Conservation (phyloP, 805 yeast genomes). For the Phaffomyces opuntiae region DNA sequence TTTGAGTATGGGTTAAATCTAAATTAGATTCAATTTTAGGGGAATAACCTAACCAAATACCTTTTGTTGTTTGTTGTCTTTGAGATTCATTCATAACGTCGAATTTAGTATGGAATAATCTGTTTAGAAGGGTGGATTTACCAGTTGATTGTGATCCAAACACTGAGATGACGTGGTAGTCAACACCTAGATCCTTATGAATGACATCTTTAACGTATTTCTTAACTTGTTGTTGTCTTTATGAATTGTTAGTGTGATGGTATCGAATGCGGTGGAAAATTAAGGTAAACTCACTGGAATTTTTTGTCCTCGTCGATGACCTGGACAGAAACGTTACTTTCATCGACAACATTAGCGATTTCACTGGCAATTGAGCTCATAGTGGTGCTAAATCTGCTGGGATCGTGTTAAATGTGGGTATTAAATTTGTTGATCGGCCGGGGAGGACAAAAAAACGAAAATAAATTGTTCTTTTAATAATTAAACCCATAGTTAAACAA, state of each 20-base stretch:
- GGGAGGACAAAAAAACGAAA: too few relatives aligned
- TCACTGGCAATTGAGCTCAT: neutral
- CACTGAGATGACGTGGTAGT: slow-evolving; percentile 88
- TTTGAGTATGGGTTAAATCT: slow-evolving; percentile 12
- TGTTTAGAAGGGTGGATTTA: slow-evolving; percentile 85
- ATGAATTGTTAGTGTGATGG: neutral
- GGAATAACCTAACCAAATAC: slow-evolving; percentile 69
- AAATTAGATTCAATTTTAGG: slow-evolving; percentile 26
- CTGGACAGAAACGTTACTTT: slow-evolving; percentile 34
- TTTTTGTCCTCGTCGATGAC: slow-evolving; percentile 45
- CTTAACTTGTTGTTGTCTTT: slow-evolving; percentile 7
- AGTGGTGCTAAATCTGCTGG: neutral
- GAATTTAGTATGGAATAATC: slow-evolving; percentile 77
- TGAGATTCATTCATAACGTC: slow-evolving; percentile 87
- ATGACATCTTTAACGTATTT: slow-evolving; percentile 29
- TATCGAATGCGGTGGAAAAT: neutral
- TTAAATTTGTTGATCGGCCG: too few relatives aligned
- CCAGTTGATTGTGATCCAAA: slow-evolving; percentile 98
- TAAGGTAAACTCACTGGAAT: slow-evolving; percentile 28
- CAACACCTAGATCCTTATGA: slow-evolving; percentile 45
- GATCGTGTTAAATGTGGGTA: too few relatives aligned
- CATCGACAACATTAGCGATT: neutral
- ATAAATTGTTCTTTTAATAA: neutral
- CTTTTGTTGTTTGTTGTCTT: slow-evolving; percentile 88
- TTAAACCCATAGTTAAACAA: neutral